phyloP scores from a whole-genome alignment of 2,329 filamentous ascomycete genomes.

The Ophiosphaerella herpotricha region DNA sequence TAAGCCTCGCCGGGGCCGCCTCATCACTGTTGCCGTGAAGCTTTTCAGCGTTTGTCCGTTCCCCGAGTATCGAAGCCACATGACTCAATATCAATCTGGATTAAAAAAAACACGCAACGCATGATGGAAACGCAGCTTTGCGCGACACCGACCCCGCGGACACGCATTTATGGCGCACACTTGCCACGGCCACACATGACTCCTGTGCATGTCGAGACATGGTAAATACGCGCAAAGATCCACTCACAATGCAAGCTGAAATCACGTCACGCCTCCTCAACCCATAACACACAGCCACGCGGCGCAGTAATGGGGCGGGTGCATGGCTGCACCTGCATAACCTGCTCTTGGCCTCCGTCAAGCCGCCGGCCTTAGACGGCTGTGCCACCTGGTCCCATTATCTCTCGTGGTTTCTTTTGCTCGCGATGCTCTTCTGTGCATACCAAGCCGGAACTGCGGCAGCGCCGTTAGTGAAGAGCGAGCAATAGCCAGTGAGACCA shows the following conservation, averaged over 20 bases:
- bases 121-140: background rate
- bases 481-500: background rate
- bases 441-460: constrained; percentile 20
- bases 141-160: background rate
- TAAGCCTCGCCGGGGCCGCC: too few relatives aligned
- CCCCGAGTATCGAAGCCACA: too few relatives aligned
- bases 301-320: constrained; percentile 16
- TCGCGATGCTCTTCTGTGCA: background rate
- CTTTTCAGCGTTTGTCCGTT: too few relatives aligned
- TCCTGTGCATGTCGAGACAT: constrained; percentile 3
- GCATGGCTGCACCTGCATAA: constrained; percentile 14
- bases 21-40: too few relatives aligned
- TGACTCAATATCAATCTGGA: too few relatives aligned
- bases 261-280: constrained; percentile 18
- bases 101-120: background rate
- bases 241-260: constrained; percentile 21
- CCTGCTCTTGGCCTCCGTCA: constrained; percentile 8
- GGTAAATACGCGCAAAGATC: constrained; percentile 16
- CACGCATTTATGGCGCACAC: constrained; percentile 1
- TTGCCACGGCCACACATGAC: constrained; percentile 14
- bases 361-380: background rate
- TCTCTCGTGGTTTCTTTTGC: background rate
- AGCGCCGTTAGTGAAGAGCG: background rate
- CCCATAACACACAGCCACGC: constrained; percentile 27
- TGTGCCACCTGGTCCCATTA: constrained; percentile 1